Conservation (phyloP, 1,139 yeast species). For the Debaryomyces sp. region DNA sequence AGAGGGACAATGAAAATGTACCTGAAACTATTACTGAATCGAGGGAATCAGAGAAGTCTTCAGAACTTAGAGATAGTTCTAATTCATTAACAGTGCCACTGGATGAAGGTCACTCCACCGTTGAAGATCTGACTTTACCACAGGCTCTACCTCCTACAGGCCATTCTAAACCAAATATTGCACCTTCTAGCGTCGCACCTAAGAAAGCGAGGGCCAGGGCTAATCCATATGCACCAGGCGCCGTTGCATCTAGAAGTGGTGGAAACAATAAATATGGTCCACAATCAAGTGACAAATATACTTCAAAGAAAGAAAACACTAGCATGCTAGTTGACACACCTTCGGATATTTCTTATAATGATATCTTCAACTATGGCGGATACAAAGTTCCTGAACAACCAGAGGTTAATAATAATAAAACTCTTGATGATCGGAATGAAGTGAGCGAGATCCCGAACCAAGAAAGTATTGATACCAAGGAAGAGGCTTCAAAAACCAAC, state of each 20-base stretch:
- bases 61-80: not conserved
- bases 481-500: not conserved
- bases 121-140: not conserved
- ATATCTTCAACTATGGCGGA: conserved; percentile 43
- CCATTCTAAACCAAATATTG: conserved; percentile 5
- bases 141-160: conserved; percentile 12
- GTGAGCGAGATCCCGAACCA: not conserved
- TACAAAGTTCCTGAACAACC: conserved; percentile 11
- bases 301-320: not conserved
- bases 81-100: not conserved
- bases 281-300: conserved; percentile 12
- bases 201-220: conserved; percentile 15
- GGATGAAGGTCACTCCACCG: not conserved
- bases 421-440: not conserved
- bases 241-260: conserved; percentile 16
- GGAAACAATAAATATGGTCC: conserved; percentile 34
- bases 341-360: conserved; percentile 15
- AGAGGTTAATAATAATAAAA: not conserved
- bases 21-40: not conserved
- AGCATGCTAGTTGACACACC: not conserved
- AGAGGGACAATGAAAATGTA: not conserved
- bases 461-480: not conserved
- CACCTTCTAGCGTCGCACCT: conserved; percentile 14
- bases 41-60: not conserved
- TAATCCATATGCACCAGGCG: conserved; percentile 49